phyloP scores from a whole-genome alignment of 306 rosid genomes.

The Medicago lupulina region DNA sequence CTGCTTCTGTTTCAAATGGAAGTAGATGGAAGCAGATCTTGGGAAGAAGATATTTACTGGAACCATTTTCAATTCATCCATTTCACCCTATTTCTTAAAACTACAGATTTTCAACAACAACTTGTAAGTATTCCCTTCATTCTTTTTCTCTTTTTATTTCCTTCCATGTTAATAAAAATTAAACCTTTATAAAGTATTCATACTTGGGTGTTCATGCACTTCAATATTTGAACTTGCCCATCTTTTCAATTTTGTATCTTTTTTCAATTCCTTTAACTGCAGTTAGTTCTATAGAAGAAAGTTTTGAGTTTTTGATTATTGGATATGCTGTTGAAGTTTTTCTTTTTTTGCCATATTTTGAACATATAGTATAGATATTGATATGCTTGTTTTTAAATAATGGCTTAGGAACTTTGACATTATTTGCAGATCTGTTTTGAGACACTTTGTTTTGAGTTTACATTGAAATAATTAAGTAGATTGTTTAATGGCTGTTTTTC shows the following conservation, averaged over 20 bases:
- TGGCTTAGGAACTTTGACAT: no score
- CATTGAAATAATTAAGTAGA: no score
- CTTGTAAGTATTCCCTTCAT: constrained; percentile 51
- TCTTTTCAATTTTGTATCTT: background rate
- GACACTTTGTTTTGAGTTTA: no score
- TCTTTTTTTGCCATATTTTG: background rate
- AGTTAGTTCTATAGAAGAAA: background rate
- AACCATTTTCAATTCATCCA: constrained; percentile 57
- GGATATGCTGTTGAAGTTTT: background rate
- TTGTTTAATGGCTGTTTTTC: no score
- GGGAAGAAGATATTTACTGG: constrained; percentile 70
- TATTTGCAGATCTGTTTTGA: no score
- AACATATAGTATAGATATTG: no score
- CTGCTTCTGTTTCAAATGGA: background rate
- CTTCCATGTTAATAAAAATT: background rate
- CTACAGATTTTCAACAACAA: constrained; percentile 45
- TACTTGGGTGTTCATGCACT: constrained; percentile 26
- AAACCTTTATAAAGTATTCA: background rate
- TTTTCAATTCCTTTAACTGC: background rate
- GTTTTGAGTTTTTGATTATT: background rate
- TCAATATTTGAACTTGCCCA: background rate
- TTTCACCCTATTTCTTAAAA: constrained; percentile 51
- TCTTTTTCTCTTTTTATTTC: background rate
- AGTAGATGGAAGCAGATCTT: constrained; percentile 20
- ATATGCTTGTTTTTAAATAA: no score